phyloP scores from a whole-genome alignment of 345 rosid species.

The Boechera stricta region DNA sequence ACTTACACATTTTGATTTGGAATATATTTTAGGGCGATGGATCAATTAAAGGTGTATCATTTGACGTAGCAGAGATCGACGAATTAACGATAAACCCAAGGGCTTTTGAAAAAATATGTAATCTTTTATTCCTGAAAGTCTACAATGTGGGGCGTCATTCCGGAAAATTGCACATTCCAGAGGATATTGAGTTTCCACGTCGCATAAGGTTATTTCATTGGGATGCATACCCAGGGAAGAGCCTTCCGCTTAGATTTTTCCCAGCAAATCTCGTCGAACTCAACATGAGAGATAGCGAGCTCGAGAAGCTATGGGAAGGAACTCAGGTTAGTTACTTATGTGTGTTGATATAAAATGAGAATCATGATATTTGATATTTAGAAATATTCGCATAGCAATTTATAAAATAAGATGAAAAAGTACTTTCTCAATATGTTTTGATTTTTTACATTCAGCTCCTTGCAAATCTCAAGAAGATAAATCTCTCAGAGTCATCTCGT shows the following conservation, averaged over 20 bases:
- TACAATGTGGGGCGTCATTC: no score
- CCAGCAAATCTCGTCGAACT: background rate
- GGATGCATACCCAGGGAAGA: background rate
- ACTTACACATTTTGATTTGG: background rate
- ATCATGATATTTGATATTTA: no score
- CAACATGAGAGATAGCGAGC: no score
- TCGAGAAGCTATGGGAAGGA: conserved; percentile 12
- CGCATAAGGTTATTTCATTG: conserved; percentile 19
- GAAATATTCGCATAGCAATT: no score
- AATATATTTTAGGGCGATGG: conserved; percentile 23
- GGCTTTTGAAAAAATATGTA: background rate
- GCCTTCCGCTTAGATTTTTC: conserved; percentile 9
- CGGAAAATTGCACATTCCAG: background rate
- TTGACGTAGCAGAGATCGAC: background rate
- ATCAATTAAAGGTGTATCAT: conserved; percentile 13
- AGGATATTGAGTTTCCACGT: conserved; percentile 6
- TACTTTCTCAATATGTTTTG: no score
- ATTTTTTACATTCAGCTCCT: no score
- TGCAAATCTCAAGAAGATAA: background rate
- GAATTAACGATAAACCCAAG: background rate
- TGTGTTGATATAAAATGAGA: no score
- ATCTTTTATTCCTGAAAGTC: background rate
- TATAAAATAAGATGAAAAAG: no score
- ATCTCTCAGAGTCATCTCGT: background rate
- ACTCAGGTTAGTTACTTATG: no score